phyloP scores from a whole-genome alignment of 345 rosid genomes.

The Euphorbia pulcherrima region DNA sequence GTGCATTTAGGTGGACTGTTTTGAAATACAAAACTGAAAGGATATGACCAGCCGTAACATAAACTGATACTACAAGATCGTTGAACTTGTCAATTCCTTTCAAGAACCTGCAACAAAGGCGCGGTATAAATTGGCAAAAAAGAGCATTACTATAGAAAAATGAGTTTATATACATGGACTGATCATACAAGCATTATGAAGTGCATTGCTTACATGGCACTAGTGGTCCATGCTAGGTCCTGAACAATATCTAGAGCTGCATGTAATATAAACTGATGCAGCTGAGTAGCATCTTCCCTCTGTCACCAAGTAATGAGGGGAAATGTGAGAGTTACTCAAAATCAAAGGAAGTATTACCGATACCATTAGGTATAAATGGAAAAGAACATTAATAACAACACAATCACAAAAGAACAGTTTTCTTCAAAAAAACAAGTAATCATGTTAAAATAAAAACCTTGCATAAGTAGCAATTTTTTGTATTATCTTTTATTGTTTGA shows the following conservation, averaged over 20 bases:
- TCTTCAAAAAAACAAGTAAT: background rate
- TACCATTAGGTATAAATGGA: background rate
- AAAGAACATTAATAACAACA: background rate
- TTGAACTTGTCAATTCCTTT: slow-evolving; percentile 89
- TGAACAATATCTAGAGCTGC: slow-evolving; percentile 95
- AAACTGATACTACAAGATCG: slow-evolving; percentile 88
- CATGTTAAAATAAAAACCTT: background rate
- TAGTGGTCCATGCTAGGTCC: slow-evolving; percentile 94
- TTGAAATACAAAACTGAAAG: slow-evolving; percentile 34
- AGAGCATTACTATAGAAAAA: background rate
- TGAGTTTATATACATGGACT: background rate
- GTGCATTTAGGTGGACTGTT: background rate
- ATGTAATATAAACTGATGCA: slow-evolving; percentile 89
- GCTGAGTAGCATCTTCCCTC: slow-evolving; percentile 99
- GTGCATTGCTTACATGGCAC: slow-evolving; percentile 65
- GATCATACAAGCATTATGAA: background rate
- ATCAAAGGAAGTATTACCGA: background rate
- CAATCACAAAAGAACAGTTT: background rate
- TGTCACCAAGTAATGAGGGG: slow-evolving; percentile 22
- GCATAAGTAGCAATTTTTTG: background rate
- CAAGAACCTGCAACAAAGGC: slow-evolving; percentile 56
- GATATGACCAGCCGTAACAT: slow-evolving; percentile 98
- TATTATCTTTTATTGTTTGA: background rate
- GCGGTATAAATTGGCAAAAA: background rate
- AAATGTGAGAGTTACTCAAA: background rate